phyloP scores from a whole-genome alignment of 2,329 filamentous ascomycete species.

The Botrytis tulipae region DNA sequence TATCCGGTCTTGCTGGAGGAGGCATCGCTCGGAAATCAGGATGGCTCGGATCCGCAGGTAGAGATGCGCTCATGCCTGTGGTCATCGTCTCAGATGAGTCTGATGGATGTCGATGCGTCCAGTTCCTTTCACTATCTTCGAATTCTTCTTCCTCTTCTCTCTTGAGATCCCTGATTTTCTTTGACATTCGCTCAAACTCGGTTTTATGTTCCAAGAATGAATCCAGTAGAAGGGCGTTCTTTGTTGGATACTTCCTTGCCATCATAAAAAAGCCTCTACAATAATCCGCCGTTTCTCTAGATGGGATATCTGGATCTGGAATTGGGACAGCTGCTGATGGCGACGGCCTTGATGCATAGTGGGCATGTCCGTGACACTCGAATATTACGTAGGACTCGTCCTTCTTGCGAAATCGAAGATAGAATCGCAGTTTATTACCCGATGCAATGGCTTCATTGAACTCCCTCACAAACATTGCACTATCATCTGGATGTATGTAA shows the following conservation, averaged over 20 bases:
- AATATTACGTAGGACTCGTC: slow-evolving; percentile 77
- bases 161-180: slow-evolving; percentile 80
- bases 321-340: slow-evolving; percentile 44
- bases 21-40: slow-evolving; percentile 56
- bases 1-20: slow-evolving; percentile 61
- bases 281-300: slow-evolving; percentile 59
- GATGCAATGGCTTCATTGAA: slow-evolving; percentile 86
- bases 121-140: slow-evolving; percentile 59
- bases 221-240: slow-evolving; percentile 80
- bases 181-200: slow-evolving; percentile 83
- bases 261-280: slow-evolving; percentile 94
- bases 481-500: slow-evolving; percentile 82
- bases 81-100: slow-evolving; percentile 43
- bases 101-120: slow-evolving; percentile 49
- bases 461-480: slow-evolving; percentile 77
- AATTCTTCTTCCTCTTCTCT: slow-evolving; percentile 81
- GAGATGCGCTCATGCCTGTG: slow-evolving; percentile 32
- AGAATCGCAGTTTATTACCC: slow-evolving; percentile 76
- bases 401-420: slow-evolving; percentile 77
- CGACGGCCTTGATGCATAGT: slow-evolving; percentile 65
- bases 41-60: slow-evolving; percentile 37
- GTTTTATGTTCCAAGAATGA: slow-evolving; percentile 97
- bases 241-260: slow-evolving; percentile 84
- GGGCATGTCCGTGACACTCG: slow-evolving; percentile 89
- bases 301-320: not conserved